These are phyloP conservation scores for Leptomonas pyrrhocoris DNA, from an alignment of 208 protist species.

Conservation along the genomic window DNA sequence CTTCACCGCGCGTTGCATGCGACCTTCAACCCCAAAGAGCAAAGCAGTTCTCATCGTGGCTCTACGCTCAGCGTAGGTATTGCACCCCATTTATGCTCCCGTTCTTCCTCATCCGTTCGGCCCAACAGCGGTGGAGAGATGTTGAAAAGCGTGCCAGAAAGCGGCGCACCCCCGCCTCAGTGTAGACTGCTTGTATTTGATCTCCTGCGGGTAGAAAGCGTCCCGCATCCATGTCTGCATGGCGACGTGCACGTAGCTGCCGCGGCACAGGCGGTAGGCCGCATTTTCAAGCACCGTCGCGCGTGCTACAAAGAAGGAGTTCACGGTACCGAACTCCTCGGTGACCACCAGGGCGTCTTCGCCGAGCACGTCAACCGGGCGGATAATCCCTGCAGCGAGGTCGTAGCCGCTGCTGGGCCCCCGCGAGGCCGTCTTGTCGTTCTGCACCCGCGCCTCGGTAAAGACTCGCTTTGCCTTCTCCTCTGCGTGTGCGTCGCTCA, in stretches of 20 bases:
- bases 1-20: too few species aligned
- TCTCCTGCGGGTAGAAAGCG: slow-evolving; percentile 78
- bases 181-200: slow-evolving; percentile 60
- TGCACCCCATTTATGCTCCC: too few species aligned
- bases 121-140: slow-evolving; percentile 6
- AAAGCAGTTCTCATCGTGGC: too few species aligned
- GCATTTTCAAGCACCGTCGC: slow-evolving; percentile 73
- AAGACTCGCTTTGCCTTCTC: slow-evolving; percentile 42
- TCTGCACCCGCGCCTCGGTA: slow-evolving; percentile 36
- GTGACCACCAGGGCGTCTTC: slow-evolving; percentile 52
- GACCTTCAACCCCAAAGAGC: too few species aligned
- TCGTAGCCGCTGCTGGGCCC: slow-evolving; percentile 52
- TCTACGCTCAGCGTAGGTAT: too few species aligned
- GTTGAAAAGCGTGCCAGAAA: slow-evolving; percentile 37
- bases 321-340: slow-evolving; percentile 84
- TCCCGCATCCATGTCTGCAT: slow-evolving; percentile 81
- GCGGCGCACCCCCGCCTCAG: slow-evolving; percentile 46
- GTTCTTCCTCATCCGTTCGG: too few species aligned
- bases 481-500: slow-evolving; percentile 33
- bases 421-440: slow-evolving; percentile 30
- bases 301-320: slow-evolving; percentile 55
- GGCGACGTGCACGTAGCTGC: slow-evolving; percentile 72
- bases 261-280: slow-evolving; percentile 57
- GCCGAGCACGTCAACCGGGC: slow-evolving; percentile 45
- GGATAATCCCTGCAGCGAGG: slow-evolving; percentile 48